These are phyloP conservation scores for Arachnomyces sp. DNA, from an alignment of 2,329 filamentous ascomycete genomes.

Conservation along the genomic window DNA sequence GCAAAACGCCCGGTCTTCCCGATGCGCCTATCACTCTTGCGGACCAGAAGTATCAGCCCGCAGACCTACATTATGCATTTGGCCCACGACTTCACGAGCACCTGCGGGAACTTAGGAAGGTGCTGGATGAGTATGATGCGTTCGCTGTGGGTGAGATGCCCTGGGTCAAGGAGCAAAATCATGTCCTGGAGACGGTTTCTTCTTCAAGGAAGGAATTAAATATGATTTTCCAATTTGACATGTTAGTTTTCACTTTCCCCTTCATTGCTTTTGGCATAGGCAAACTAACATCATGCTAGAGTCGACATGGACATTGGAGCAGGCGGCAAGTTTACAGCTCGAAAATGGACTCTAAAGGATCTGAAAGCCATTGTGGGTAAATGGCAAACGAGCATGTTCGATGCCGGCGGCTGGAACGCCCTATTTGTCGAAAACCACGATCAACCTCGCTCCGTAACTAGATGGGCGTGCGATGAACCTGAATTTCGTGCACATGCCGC, in stretches of 20 bases:
- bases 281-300: constrained; percentile 24
- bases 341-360: constrained; percentile 43
- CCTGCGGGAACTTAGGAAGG: constrained; percentile 46
- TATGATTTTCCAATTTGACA: constrained; percentile 68
- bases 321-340: constrained; percentile 44
- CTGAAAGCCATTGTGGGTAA: constrained; percentile 49
- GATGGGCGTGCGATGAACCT: constrained; percentile 47
- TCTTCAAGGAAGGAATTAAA: constrained; percentile 54
- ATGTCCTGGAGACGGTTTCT: constrained; percentile 48
- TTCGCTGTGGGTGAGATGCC: constrained; percentile 59
- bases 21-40: constrained; percentile 31
- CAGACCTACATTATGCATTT: constrained; percentile 43
- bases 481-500: constrained; percentile 44
- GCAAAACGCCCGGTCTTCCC: constrained; percentile 52
- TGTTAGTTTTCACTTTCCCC: constrained; percentile 2
- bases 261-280: not conserved
- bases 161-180: constrained; percentile 39
- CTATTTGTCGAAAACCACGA: constrained; percentile 62
- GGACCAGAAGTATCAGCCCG: constrained; percentile 26
- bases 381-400: constrained; percentile 54
- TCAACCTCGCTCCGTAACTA: constrained; percentile 53
- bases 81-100: constrained; percentile 54
- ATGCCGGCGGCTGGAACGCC: constrained; percentile 57
- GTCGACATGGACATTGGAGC: constrained; percentile 52
- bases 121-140: constrained; percentile 50